These are phyloP conservation scores for Rhypophila decipiens DNA, from an alignment of 495 filamentous ascomycete genomes.

Conservation along the genomic window DNA sequence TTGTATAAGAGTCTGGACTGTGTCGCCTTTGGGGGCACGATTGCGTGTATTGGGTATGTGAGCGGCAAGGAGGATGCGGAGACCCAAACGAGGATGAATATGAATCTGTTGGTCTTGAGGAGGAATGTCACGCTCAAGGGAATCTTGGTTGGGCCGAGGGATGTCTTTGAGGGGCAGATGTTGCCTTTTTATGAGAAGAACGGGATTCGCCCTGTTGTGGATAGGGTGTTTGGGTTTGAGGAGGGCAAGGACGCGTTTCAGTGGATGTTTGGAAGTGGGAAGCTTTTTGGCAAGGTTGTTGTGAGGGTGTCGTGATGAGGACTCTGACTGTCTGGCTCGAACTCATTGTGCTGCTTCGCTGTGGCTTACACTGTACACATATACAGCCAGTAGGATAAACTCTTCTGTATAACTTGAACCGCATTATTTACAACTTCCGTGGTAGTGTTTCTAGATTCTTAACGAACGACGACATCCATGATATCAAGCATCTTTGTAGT, in stretches of 20 bases:
- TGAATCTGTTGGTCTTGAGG: slow-evolving; percentile 31
- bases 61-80: slow-evolving; percentile 26
- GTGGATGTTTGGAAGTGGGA: slow-evolving; percentile 35
- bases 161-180: slow-evolving; percentile 29
- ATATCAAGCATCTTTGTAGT: no score
- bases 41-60: slow-evolving; percentile 14
- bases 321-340: no score
- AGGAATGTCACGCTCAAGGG: slow-evolving; percentile 34
- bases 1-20: slow-evolving; percentile 9
- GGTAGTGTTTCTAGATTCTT: no score
- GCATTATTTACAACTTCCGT: no score
- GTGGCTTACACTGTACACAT: no score
- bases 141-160: slow-evolving; percentile 27
- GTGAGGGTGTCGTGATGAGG: background rate
- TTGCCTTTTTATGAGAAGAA: slow-evolving; percentile 26
- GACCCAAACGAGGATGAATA: slow-evolving; percentile 28
- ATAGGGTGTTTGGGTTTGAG: slow-evolving; percentile 31
- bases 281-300: slow-evolving; percentile 46
- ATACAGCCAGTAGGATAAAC: no score
- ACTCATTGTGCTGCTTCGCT: no score
- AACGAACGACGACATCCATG: no score
- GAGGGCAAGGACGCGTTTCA: slow-evolving; percentile 36
- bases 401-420: no score
- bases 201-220: slow-evolving; percentile 27
- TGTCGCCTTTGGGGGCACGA: slow-evolving; percentile 2